Evolutionary conservation across 176 grass and related monocot species (phyloP).

Genomic region (Zoysia japonica): DNA sequence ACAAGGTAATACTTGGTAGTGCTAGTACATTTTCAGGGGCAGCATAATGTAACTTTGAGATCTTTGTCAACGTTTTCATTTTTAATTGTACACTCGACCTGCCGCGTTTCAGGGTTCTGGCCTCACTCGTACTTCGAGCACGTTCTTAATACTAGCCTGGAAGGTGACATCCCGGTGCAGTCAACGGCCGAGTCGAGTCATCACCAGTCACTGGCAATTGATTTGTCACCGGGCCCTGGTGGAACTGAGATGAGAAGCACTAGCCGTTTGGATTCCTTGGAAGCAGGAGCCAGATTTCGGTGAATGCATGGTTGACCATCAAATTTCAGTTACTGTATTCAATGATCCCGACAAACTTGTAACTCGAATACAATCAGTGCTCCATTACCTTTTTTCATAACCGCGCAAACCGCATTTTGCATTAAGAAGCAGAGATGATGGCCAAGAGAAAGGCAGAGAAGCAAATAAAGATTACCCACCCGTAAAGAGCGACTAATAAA

Average conservation of each 20-base stretch:
- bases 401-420: too few species aligned
- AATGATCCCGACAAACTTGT: not conserved
- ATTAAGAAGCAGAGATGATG: too few species aligned
- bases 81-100: not conserved
- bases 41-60: not conserved
- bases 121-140: constrained; percentile 27
- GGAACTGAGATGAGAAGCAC: not conserved
- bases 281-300: constrained; percentile 1
- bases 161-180: constrained; percentile 3
- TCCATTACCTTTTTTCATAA: too few species aligned
- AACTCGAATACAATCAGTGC: not conserved
- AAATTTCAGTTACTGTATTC: too few species aligned
- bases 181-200: not conserved
- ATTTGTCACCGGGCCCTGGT: not conserved
- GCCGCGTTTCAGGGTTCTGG: constrained; percentile 10
- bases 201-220: constrained; percentile 2
- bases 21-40: not conserved
- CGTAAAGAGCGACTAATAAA: too few species aligned
- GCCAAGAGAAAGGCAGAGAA: too few species aligned
- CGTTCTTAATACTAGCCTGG: not conserved
- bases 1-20: not conserved
- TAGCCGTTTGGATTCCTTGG: not conserved
- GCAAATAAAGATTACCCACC: too few species aligned
- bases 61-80: not conserved
- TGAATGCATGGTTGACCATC: not conserved